Base-by-base conservation (phyloP, 2,329 filamentous ascomycete genomes). In the Exutisphaerella laricina region DNA sequence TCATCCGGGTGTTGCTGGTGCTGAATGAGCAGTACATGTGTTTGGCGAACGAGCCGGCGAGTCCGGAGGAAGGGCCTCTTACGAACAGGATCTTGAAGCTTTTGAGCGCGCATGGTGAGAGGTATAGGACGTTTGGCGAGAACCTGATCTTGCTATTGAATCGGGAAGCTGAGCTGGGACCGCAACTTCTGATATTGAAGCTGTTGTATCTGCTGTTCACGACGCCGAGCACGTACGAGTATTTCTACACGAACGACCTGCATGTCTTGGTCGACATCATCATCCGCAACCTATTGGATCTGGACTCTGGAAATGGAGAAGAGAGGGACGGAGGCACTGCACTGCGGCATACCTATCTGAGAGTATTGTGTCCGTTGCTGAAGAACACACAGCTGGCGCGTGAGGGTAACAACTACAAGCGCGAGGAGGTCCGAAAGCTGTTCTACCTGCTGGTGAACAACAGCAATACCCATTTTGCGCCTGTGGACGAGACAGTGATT, bases 221-320 rank as follows among this genome's bases (percentile, higher is more conserved):
- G 4, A 97, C 88, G 7, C 80, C 80, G 43, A 79, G 84, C 12
- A 98, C 92, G 0, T 88, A 92, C 64, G 92, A 98, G 67, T 98
- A 97, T 66, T 98, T 98, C 62, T 98, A 97, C 66, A 96, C 88
- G 20, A 98, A 98, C 62, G 92, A 98, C 60, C 74, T 98, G 21
- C 85, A 88, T 45, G 92, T 98, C 4, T 77, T 98, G 12, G 75
- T 97, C 34, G 92, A 98, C 60, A 92, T 98, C 51, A 88, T 98
- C 45, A 87, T 98, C 48, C 85, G 92, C 31, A 98, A 98, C 59
- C 73, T 98, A n/a, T 80, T 97, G 58, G 92, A 98, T 62, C 73
- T 98, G 6, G 92, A 94, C 0, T 84, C 90, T 8, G 43, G 43
- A 5, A 44, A 45, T 12, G 55, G 55, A 13, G 46, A 45, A 12